Evolutionary conservation across 805 yeast genomes (phyloP), one percentile per base, ranked within the genome.

Genomic region (Deakozyma indianensis): DNA sequence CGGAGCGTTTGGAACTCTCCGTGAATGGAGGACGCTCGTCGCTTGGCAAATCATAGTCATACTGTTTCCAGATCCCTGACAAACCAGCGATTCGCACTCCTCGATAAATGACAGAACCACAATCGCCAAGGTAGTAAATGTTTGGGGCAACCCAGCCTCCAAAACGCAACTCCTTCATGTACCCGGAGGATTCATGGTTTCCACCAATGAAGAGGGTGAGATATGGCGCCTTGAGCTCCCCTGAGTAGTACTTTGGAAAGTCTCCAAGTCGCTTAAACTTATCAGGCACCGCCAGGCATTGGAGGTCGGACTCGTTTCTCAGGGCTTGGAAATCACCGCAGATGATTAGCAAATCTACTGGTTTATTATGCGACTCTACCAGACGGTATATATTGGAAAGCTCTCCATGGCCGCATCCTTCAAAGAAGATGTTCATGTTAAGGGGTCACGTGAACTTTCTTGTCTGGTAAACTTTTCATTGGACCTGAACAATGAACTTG

Each of bases 61-160:
- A 54, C 1, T 61, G 59, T 50, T 82, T 79, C 63, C 67, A 88
- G 2, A 92, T 87, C 0, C 98, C 98, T 43, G 95, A 82, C 7
- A 83, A 50, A 0, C 96, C 95, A 22, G 77, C 81, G 22, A 92
- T 83, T 48, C 81, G 66, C 3, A 90, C 51, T 0, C 96, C 96
- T 51, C 72, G 74, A 54, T 65, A 83, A 78, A 83, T 77, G 1
- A 92, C 64, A 1, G 77, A 77, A 15, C 87, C 85, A 18, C 80
- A 73, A 40, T 76, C 75, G 0, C 98, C 98, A 53, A 92, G 56
- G 57, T 77, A 92, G 61, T 80, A 92, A 14, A 92, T 84, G 50
- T 81, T 79, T 1, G 86, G 84, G 1, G 95, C 94, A 1, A 83
- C 88, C 84, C 90, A 92, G 0, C 98, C 98, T 11, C 98, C 98